Conservation (phyloP, 495 filamentous ascomycete species). For the Annulohypoxylon stygium region DNA sequence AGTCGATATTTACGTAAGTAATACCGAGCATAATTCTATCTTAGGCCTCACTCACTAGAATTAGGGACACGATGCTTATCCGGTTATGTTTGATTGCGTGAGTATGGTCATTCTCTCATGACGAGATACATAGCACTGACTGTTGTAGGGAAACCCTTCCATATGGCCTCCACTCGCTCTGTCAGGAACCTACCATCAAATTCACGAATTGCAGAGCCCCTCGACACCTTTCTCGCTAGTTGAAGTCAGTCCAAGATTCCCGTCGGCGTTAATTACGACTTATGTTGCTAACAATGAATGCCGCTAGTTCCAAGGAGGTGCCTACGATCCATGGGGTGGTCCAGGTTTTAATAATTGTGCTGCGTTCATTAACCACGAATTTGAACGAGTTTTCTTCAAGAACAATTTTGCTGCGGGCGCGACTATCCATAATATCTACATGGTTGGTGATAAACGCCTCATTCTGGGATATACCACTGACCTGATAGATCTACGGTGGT, state of each 20-base stretch:
- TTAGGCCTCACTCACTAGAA: neutral
- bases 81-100: constrained; percentile 71
- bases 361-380: constrained; percentile 74
- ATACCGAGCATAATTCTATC: neutral
- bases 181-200: constrained; percentile 59
- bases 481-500: constrained; percentile 70
- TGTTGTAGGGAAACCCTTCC: constrained; percentile 53
- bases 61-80: constrained; percentile 79
- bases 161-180: constrained; percentile 63
- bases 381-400: constrained; percentile 84
- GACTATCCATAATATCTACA: constrained; percentile 42
- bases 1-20: constrained; percentile 75
- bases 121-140: neutral
- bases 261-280: neutral
- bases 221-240: constrained; percentile 75
- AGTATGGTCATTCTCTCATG: neutral
- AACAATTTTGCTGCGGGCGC: constrained; percentile 73
- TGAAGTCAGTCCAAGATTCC: constrained; percentile 52
- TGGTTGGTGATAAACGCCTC: constrained; percentile 44
- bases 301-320: constrained; percentile 74
- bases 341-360: constrained; percentile 73
- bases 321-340: constrained; percentile 82
- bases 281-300: neutral
- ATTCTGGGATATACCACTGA: constrained; percentile 13
- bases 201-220: constrained; percentile 71